Base-by-base conservation (phyloP, 345 rosid genomes). In the Citrus inodora region DNA sequence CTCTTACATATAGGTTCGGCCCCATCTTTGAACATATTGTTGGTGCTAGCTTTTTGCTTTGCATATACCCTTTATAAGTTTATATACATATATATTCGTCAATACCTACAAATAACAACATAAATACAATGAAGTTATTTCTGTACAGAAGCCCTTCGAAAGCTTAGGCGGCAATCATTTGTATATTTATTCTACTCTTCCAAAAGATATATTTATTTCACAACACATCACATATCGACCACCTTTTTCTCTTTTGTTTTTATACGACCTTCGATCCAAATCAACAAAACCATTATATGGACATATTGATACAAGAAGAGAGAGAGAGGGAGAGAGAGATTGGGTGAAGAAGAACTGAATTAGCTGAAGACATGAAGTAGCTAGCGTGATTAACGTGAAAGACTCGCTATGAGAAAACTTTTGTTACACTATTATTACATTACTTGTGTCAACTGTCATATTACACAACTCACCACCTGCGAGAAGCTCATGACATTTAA, bases 301-400 rank as follows among this genome's bases (percentile, higher is more conserved):
- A 13, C 51, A 46, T 46, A 46, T 46, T 11, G 51, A 13, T 46
- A 46, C 51, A 46, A 46, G 48, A 38, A 37, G 60, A 38, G 66
- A 17, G 33, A 58, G 83, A 73, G 46, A 40, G 78, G 28, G 70
- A 71, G 66, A 32, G 66, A 17, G 33, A 58, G 83, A 76, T 79
- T 67, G 73, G 70, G 7, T 6, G 30, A 38, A 77, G 80, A 40
- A 67, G 67, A 64, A 46, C 51, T 13, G 61, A 55, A 28, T 40
- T 70, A 82, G 24, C 27, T 53, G 58, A 61, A 70, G 63, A 55
- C 66, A 76, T 69, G 83, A 83, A 65, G 79, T 58, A 76, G 85
- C 90, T 46, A 46, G 51, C 51, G 82, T 82, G 90, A 87, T 80
- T 85, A 87, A 80, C 90, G 90, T 87, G 90, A 87, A 21, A 80